Conservation (phyloP, 148 eudicot species). For the Chenopodium quinoa region DNA sequence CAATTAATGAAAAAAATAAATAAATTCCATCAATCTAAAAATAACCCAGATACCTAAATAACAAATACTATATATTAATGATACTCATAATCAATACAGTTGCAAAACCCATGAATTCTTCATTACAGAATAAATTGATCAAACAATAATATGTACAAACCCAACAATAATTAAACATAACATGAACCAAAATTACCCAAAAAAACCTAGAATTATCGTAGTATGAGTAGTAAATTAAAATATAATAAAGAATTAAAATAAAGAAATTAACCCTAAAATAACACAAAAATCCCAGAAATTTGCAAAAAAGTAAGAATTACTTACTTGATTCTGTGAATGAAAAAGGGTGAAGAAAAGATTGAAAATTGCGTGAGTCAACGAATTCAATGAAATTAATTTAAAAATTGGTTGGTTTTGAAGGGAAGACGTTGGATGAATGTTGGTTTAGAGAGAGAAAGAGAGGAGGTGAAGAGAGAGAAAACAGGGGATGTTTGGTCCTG, state of each 20-base stretch:
- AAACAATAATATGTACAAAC: background rate
- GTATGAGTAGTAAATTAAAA: background rate
- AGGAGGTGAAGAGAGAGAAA: background rate
- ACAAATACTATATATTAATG: background rate
- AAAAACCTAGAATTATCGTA: background rate
- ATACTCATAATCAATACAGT: background rate
- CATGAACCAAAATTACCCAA: background rate
- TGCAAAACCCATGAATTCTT: background rate
- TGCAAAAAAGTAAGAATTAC: background rate
- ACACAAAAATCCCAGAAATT: background rate
- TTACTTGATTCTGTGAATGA: conserved; percentile 5
- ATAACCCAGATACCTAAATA: background rate
- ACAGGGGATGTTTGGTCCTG: background rate
- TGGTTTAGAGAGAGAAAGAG: background rate
- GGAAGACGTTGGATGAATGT: conserved; percentile 10
- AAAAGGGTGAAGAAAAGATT: background rate
- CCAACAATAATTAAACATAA: background rate
- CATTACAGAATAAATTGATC: background rate
- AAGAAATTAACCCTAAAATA: conserved; percentile 3
- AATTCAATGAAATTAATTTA: background rate
- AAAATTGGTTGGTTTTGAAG: conserved; percentile 18
- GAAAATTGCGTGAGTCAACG: conserved; percentile 7
- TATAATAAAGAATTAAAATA: background rate
- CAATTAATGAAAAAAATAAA: background rate
- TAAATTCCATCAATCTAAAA: background rate